A percentile compares a stretch with the other conserved stretches of the same genome.
Conservation (phyloP, 2,329 filamentous ascomycete genomes). For the Clarireedia monteithiana region DNA sequence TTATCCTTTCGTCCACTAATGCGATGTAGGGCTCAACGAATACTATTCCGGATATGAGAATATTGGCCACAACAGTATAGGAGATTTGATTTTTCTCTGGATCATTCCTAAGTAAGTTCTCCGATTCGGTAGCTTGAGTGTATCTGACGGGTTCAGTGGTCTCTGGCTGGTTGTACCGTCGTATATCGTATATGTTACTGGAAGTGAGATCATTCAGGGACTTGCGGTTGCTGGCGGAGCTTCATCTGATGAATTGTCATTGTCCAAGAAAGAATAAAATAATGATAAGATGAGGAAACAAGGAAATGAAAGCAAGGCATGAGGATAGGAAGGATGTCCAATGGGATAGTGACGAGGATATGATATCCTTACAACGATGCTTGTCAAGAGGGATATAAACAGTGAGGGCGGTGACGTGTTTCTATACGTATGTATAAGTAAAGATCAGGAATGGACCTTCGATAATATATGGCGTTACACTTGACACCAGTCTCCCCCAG, state of each 20-base stretch:
- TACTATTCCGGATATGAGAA: slow-evolving; percentile 51
- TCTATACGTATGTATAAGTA: no score
- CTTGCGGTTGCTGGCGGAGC: slow-evolving; percentile 38
- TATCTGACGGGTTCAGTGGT: slow-evolving; percentile 35
- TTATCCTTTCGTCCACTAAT: slow-evolving; percentile 3
- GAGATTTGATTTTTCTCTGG: slow-evolving; percentile 49
- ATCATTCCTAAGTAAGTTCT: slow-evolving; percentile 56
- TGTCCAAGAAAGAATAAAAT: slow-evolving; percentile 15
- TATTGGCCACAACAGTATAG: slow-evolving; percentile 52
- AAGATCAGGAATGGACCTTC: no score
- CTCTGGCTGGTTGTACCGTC: slow-evolving; percentile 56
- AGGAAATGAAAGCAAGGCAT: no score
- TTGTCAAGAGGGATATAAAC: no score
- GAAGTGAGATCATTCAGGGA: slow-evolving; percentile 52
- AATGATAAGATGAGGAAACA: not conserved
- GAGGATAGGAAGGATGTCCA: no score
- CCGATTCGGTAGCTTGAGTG: not conserved
- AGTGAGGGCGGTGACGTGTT: no score
- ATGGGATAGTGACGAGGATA: no score
- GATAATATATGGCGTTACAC: no score
- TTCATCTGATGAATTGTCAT: slow-evolving; percentile 18
- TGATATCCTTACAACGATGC: no score
- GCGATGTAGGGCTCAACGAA: slow-evolving; percentile 47
- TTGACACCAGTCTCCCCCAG: no score
- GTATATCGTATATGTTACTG: slow-evolving; percentile 55